Percentiles rank a stretch among this genome's conserved stretches.
phyloP scores from a whole-genome alignment of 805 yeast genomes.

The Kluyveromyces wickerhamii region DNA sequence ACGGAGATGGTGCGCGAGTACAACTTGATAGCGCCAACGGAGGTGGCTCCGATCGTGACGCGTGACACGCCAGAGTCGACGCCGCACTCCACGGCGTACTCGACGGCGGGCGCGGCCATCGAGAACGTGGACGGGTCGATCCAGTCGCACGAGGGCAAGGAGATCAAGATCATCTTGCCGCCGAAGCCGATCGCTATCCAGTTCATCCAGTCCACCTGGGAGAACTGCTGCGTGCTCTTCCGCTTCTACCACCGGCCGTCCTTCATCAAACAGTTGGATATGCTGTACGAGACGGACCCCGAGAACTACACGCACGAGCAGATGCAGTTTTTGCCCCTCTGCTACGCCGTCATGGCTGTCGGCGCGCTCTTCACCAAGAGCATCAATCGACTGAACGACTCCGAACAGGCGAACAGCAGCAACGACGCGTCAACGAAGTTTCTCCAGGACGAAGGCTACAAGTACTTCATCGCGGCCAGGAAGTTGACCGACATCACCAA shows the following conservation, averaged over 20 bases:
- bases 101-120: not conserved
- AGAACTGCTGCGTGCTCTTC: conserved; percentile 74
- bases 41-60: conserved; percentile 5
- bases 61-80: conserved; percentile 4
- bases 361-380: conserved; percentile 64
- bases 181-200: conserved; percentile 66
- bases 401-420: conserved; percentile 8
- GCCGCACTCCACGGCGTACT: conserved; percentile 2
- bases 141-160: conserved; percentile 30
- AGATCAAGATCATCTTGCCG: conserved; percentile 64
- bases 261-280: conserved; percentile 64
- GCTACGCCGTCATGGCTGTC: conserved; percentile 79
- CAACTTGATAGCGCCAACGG: conserved; percentile 11
- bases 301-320: conserved; percentile 67
- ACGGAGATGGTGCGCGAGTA: conserved; percentile 22
- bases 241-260: conserved; percentile 85
- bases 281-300: conserved; percentile 72
- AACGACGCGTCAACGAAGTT: conserved; percentile 19
- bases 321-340: conserved; percentile 70
- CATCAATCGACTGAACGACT: conserved; percentile 31
- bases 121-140: conserved; percentile 18
- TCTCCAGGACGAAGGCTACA: conserved; percentile 60
- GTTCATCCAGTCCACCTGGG: conserved; percentile 74
- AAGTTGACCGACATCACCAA: conserved; percentile 80
- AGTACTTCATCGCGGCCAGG: conserved; percentile 78